A percentile compares a stretch with the other conserved stretches of the same genome.
These are phyloP conservation scores for Huntiella decipiens DNA, from an alignment of 2,329 filamentous ascomycete genomes.

Conservation along the genomic window DNA sequence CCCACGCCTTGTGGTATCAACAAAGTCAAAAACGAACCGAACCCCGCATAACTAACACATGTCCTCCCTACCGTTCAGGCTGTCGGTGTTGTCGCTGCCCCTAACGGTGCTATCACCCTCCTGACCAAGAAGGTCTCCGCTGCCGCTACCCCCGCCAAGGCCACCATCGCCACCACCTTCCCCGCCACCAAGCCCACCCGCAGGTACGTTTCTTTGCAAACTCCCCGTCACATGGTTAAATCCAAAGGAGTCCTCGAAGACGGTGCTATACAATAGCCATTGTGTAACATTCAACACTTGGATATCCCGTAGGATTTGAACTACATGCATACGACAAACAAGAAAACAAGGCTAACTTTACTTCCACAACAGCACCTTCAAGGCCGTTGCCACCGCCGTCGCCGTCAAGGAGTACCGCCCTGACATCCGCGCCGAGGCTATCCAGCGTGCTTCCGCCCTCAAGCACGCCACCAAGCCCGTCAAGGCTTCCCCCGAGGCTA, in stretches of 20 bases:
- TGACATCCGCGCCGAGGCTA: constrained; percentile 58
- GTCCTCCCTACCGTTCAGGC: constrained; percentile 39
- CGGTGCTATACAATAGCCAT: neutral
- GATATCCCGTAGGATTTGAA: neutral
- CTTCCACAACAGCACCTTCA: constrained; percentile 53
- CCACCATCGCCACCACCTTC: constrained; percentile 47
- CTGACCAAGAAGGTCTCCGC: constrained; percentile 67
- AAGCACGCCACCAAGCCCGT: constrained; percentile 58
- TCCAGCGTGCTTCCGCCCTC: constrained; percentile 75
- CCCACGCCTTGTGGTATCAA: too few species aligned
- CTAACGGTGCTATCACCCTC: constrained; percentile 65
- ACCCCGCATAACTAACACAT: neutral
- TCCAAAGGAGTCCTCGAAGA: neutral
- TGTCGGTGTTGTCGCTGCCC: constrained; percentile 54
- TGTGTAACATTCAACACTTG: neutral
- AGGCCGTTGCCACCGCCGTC: constrained; percentile 61
- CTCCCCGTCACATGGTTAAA: neutral
- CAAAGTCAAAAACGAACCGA: too few species aligned
- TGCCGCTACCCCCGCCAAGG: constrained; percentile 53
- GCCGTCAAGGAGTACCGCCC: constrained; percentile 73
- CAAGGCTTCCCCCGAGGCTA: constrained; percentile 55
- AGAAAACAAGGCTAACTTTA: constrained; percentile 2
- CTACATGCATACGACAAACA: neutral
- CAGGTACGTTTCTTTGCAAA: constrained; percentile 27
- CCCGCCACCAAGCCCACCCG: constrained; percentile 53